A percentile compares a stretch with the other conserved stretches of the same genome.
phyloP scores from a whole-genome alignment of 2,329 filamentous ascomycete genomes.

The Diaporthe sp. region DNA sequence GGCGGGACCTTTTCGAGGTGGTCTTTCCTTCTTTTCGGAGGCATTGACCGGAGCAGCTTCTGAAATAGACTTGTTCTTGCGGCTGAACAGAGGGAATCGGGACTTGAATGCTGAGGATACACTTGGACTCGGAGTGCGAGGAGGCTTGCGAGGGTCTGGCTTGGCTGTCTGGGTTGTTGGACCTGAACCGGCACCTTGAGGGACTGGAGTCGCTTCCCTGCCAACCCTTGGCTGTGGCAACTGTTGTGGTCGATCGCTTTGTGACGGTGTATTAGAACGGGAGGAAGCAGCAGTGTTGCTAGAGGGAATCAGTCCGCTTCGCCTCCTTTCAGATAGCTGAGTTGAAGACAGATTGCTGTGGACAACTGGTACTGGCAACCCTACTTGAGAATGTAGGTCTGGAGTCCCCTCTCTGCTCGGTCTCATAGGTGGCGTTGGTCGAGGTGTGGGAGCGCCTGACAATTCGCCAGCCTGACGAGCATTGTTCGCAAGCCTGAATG shows the following conservation, averaged over 20 bases:
- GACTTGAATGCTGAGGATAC: constrained; percentile 67
- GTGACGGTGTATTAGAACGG: constrained; percentile 51
- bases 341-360: constrained; percentile 72
- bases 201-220: constrained; percentile 53
- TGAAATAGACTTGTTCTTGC: constrained; percentile 75
- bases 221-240: constrained; percentile 48
- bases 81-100: constrained; percentile 84
- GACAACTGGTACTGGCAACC: constrained; percentile 66
- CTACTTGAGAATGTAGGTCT: constrained; percentile 69
- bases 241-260: constrained; percentile 48
- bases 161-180: constrained; percentile 41
- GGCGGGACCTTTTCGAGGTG: constrained; percentile 79
- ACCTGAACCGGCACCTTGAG: constrained; percentile 41
- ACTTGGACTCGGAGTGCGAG: constrained; percentile 68
- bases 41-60: constrained; percentile 53
- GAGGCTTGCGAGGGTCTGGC: constrained; percentile 48
- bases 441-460: constrained; percentile 47
- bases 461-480: constrained; percentile 46
- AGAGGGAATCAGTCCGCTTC: constrained; percentile 48
- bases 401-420: constrained; percentile 79
- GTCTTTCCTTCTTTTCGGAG: constrained; percentile 70
- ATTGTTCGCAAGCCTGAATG: constrained; percentile 44
- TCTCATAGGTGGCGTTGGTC: constrained; percentile 64
- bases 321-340: constrained; percentile 64
- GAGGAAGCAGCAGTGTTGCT: constrained; percentile 9